Evolutionary conservation across 805 yeast species (phyloP).

Genomic region (Teunomyces barrocoloradensis): DNA sequence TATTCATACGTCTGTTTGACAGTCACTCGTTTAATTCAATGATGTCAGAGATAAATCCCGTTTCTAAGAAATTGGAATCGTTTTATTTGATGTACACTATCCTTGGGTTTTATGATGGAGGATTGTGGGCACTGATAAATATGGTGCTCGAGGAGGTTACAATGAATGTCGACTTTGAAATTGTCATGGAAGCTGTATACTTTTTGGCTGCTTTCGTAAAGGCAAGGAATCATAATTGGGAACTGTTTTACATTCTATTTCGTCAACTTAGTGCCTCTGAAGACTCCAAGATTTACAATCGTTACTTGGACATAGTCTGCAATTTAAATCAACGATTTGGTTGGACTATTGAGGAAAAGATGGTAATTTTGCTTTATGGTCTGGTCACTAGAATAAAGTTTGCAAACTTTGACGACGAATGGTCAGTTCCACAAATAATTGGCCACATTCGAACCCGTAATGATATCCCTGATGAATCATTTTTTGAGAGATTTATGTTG

Average conservation of each 20-base stretch:
- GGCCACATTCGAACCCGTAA: slow-evolving; percentile 21
- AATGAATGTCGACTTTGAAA: slow-evolving; percentile 7
- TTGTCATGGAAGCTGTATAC: slow-evolving; percentile 16
- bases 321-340: slow-evolving; percentile 20
- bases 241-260: slow-evolving; percentile 21
- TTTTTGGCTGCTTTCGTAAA: slow-evolving; percentile 16
- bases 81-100: slow-evolving; percentile 19
- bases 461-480: slow-evolving; percentile 26
- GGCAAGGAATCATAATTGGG: slow-evolving; percentile 19
- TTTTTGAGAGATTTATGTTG: slow-evolving; percentile 37
- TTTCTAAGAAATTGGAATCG: slow-evolving; percentile 16
- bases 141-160: slow-evolving; percentile 15
- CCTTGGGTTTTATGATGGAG: slow-evolving; percentile 8
- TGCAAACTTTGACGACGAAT: slow-evolving; percentile 37
- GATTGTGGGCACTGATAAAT: slow-evolving; percentile 28
- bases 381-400: slow-evolving; percentile 31
- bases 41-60: background rate
- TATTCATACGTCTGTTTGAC: slow-evolving; percentile 11
- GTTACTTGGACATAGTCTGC: slow-evolving; percentile 28
- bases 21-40: slow-evolving; percentile 11
- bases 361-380: slow-evolving; percentile 28
- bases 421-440: slow-evolving; percentile 19
- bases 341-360: slow-evolving; percentile 36
- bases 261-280: slow-evolving; percentile 11
- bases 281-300: slow-evolving; percentile 19